A percentile compares a stretch with the other conserved stretches of the same genome.
Conservation (phyloP, 768 basidiomycete species). For the Phylloporus sp. region DNA sequence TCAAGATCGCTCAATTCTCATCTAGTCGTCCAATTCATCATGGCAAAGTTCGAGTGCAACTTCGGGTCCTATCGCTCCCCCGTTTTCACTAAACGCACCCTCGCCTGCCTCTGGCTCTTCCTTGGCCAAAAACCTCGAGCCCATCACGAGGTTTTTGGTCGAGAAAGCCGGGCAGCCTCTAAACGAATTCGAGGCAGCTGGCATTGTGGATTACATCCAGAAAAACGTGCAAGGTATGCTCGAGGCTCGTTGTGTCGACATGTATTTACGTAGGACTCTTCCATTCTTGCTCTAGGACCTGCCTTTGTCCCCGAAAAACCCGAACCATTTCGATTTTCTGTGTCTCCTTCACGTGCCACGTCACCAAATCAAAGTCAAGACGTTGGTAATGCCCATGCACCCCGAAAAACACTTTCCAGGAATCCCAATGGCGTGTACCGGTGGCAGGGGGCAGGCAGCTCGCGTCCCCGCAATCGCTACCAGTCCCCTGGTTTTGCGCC, state of each 20-base stretch:
- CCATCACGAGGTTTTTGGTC: constrained; percentile 44
- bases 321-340: constrained; percentile 63
- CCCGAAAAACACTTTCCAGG: constrained; percentile 51
- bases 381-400: constrained; percentile 24
- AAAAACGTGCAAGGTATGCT: constrained; percentile 44
- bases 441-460: constrained; percentile 75
- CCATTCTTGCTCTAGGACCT: constrained; percentile 20
- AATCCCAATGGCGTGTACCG: constrained; percentile 74
- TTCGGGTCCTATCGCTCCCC: constrained; percentile 9
- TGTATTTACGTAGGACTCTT: constrained; percentile 10
- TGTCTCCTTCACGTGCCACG: constrained; percentile 30
- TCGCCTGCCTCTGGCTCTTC: constrained; percentile 17
- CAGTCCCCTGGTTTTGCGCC: constrained; percentile 70
- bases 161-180: constrained; percentile 45
- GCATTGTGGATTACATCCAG: constrained; percentile 51
- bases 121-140: constrained; percentile 42
- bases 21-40: constrained; percentile 21
- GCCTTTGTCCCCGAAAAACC: constrained; percentile 32
- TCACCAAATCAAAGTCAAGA: constrained; percentile 21
- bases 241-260: constrained; percentile 5
- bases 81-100: constrained; percentile 19
- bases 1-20: constrained; percentile 21
- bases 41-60: constrained; percentile 12
- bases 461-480: constrained; percentile 63
- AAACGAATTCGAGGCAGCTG: constrained; percentile 48